Percentiles rank a stretch among this genome's conserved stretches.
phyloP scores from a whole-genome alignment of 2,329 filamentous ascomycete genomes.

The Onygenales sp. region DNA sequence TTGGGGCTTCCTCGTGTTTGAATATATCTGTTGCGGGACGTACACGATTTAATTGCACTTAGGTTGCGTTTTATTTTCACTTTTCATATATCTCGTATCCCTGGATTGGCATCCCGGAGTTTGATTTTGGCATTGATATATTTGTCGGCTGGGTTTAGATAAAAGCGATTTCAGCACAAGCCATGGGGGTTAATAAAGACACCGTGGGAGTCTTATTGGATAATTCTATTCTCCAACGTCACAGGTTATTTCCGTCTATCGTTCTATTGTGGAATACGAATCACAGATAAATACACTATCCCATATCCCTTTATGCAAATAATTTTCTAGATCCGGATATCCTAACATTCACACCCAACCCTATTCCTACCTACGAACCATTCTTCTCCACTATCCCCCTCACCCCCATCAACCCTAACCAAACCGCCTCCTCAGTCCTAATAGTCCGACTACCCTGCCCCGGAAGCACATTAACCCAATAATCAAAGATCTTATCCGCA shows the following conservation, averaged over 20 bases:
- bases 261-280: too few species aligned
- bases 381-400: conserved; percentile 41
- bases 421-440: conserved; percentile 73
- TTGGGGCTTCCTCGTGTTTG: background rate
- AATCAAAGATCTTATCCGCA: conserved; percentile 66
- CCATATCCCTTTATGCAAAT: too few species aligned
- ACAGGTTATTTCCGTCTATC: too few species aligned
- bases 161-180: too few species aligned
- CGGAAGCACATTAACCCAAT: conserved; percentile 73
- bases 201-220: too few species aligned
- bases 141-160: too few species aligned
- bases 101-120: too few species aligned
- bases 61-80: too few species aligned
- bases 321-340: background rate
- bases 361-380: conserved; percentile 2
- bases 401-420: conserved; percentile 63
- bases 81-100: too few species aligned
- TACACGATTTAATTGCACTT: background rate
- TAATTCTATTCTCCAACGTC: too few species aligned
- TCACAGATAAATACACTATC: background rate
- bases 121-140: too few species aligned
- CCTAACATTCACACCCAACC: background rate
- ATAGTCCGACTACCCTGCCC: conserved; percentile 75
- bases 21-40: background rate
- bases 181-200: too few species aligned